phyloP scores from a whole-genome alignment of 1,139 yeast genomes.

The Arxiozyma bovina region DNA sequence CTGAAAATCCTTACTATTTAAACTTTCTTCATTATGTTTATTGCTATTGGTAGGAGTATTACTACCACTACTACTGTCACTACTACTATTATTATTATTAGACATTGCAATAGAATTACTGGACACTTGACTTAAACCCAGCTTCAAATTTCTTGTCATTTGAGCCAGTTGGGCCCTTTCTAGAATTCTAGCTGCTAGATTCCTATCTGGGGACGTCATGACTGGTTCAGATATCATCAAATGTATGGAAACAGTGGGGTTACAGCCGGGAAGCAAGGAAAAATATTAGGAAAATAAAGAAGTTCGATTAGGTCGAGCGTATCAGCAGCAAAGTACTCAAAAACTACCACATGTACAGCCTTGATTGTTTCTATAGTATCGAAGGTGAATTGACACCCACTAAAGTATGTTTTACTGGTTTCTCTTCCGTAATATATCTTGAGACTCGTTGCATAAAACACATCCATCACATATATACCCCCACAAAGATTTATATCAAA shows the following conservation, averaged over 20 bases:
- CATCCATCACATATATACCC: too few species aligned
- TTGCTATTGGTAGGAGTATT: constrained; percentile 9
- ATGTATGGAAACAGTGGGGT: background rate
- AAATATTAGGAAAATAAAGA: background rate
- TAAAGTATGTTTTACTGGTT: background rate
- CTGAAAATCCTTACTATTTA: background rate
- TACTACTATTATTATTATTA: background rate
- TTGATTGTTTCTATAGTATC: background rate
- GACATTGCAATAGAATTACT: constrained; percentile 8
- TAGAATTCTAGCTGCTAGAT: constrained; percentile 26
- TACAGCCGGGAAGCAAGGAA: background rate
- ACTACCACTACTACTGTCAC: too few species aligned
- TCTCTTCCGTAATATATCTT: background rate
- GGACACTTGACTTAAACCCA: constrained; percentile 27
- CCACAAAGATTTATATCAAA: background rate
- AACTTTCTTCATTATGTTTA: background rate
- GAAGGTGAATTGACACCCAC: background rate
- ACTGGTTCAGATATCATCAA: constrained; percentile 1
- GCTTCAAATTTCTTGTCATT: constrained; percentile 29
- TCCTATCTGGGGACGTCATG: constrained; percentile 20
- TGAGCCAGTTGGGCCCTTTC: constrained; percentile 32
- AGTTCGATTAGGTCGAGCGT: background rate
- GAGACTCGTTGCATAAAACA: background rate
- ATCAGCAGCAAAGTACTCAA: background rate
- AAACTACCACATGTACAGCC: background rate